Conservation (phyloP, 345 rosid species). For the Eucalyptus curtisii region DNA sequence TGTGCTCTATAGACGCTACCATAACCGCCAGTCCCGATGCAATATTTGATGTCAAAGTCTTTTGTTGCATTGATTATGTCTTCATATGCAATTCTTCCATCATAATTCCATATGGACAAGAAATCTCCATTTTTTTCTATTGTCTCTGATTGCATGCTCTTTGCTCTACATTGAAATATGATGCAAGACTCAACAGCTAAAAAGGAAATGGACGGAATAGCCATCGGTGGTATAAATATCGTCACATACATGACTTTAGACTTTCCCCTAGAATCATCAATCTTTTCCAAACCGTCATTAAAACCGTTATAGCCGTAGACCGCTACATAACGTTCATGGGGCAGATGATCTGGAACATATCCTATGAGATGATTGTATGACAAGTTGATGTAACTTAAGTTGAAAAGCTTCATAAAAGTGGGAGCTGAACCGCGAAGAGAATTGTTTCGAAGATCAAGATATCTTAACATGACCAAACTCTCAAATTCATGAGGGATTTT, state of each 20-base stretch:
- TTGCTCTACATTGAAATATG: fast-evolving
- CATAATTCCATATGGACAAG: too few species aligned
- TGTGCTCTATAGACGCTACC: too few species aligned
- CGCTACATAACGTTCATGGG: fast-evolving
- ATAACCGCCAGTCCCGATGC: fast-evolving
- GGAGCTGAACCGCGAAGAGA: fast-evolving
- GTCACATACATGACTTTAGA: fast-evolving
- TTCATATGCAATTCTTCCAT: too few species aligned
- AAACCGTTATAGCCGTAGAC: fast-evolving
- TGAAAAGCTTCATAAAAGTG: fast-evolving
- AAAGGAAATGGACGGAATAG: fast-evolving
- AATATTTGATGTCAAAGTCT: too few species aligned
- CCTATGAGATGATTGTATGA: neutral
- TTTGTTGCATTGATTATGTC: too few species aligned
- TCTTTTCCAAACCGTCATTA: fast-evolving
- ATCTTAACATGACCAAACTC: too few species aligned
- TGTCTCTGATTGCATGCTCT: fast-evolving
- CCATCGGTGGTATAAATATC: fast-evolving
- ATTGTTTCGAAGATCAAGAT: too few species aligned
- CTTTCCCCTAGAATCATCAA: fast-evolving
- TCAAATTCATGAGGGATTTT: too few species aligned
- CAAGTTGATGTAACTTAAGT: neutral
- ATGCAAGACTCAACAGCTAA: fast-evolving
- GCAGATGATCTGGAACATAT: fast-evolving
- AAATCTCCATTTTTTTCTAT: too few species aligned